Conservation (phyloP, 2,329 filamentous ascomycete genomes). For the Fusarium chuoi region DNA sequence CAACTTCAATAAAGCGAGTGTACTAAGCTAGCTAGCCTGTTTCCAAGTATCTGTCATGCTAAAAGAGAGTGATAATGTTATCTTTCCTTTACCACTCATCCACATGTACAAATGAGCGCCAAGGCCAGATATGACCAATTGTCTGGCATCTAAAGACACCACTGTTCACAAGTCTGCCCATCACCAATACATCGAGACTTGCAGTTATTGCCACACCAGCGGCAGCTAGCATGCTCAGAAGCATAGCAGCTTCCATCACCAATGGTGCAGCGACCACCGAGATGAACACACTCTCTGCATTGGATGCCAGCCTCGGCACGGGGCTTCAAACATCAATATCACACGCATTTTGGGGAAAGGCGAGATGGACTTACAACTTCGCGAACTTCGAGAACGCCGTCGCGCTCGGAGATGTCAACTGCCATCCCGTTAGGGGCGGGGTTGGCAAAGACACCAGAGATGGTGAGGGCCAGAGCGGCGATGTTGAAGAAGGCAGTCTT, state of each 20-base stretch:
- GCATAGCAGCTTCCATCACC: neutral
- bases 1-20: neutral
- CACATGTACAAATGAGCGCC: rapidly evolving
- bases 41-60: rapidly evolving
- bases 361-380: neutral
- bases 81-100: rapidly evolving
- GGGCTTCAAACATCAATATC: neutral
- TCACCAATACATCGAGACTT: neutral
- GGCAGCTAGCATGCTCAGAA: neutral
- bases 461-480: neutral
- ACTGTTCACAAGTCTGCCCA: neutral
- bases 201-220: neutral
- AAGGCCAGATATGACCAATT: neutral
- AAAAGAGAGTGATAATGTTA: neutral
- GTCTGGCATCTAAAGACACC: neutral
- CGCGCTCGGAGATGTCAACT: neutral
- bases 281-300: neutral
- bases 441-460: neutral
- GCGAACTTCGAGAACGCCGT: neutral
- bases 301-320: neutral
- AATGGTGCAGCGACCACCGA: neutral
- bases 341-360: too few relatives aligned
- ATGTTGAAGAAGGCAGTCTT: neutral
- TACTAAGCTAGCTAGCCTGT: neutral
- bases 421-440: neutral